These are phyloP conservation scores for Cordyceps farinosa DNA, from an alignment of 2,329 filamentous ascomycete genomes.

Conservation along the genomic window DNA sequence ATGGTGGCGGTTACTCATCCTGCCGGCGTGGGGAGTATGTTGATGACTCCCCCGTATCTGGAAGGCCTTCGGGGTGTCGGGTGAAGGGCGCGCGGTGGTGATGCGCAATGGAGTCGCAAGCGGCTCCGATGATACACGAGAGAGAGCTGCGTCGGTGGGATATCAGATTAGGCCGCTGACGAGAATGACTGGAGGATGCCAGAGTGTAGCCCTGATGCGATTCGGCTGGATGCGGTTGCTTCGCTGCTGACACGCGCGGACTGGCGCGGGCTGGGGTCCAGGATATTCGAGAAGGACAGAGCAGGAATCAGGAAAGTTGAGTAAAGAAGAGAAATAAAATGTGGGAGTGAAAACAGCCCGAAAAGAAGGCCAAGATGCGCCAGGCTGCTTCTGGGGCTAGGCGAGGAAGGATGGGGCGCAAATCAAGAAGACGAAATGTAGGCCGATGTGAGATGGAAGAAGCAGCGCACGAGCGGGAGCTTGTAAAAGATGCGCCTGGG, in stretches of 20 bases:
- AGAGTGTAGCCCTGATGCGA: background rate
- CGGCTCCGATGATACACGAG: background rate
- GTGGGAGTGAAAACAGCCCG: background rate
- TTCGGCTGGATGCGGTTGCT: background rate
- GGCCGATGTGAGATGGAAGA: conserved; percentile 3
- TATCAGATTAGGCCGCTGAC: background rate
- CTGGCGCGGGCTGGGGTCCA: background rate
- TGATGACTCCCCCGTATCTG: conserved; percentile 17
- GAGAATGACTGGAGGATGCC: background rate
- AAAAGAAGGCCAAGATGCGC: background rate
- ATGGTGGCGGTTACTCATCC: conserved; percentile 75
- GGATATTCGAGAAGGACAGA: background rate
- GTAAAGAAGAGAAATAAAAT: background rate
- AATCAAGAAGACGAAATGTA: background rate
- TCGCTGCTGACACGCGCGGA: conserved; percentile 3
- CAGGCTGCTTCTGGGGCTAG: background rate
- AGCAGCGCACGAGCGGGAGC: conserved; percentile 1
- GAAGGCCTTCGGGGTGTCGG: background rate
- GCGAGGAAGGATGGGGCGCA: background rate
- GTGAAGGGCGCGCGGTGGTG: background rate
- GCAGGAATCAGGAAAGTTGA: background rate
- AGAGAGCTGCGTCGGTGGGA: background rate
- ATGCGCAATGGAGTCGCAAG: conserved; percentile 4
- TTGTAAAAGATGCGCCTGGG: conserved; percentile 9
- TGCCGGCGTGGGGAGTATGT: conserved; percentile 59